Conservation (phyloP, 768 basidiomycete species). For the Bullera alba region DNA sequence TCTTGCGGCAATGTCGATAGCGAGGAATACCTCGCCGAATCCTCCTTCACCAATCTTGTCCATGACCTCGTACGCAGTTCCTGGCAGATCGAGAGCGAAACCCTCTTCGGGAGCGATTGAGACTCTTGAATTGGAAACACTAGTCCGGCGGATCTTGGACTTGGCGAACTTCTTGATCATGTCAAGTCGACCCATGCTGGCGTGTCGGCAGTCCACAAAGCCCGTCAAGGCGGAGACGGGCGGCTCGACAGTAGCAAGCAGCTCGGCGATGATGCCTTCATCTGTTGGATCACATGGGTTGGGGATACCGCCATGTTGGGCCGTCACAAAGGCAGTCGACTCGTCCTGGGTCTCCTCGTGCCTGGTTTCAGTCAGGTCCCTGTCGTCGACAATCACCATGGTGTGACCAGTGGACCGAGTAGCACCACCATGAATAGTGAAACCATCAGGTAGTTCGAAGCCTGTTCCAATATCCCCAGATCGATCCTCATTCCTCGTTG, state of each 20-base stretch:
- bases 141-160: constrained; percentile 23
- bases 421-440: constrained; percentile 34
- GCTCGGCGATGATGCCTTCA: constrained; percentile 55
- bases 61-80: constrained; percentile 60
- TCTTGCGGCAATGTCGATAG: constrained; percentile 49
- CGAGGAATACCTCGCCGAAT: constrained; percentile 91
- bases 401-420: constrained; percentile 7
- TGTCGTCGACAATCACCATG: constrained; percentile 22
- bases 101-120: constrained; percentile 30
- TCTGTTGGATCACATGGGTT: constrained; percentile 89
- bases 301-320: constrained; percentile 46
- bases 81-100: constrained; percentile 54
- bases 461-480: constrained; percentile 19
- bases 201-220: constrained; percentile 41
- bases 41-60: constrained; percentile 96
- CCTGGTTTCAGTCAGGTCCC: neutral
- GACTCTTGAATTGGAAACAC: constrained; percentile 17
- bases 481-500: constrained; percentile 15
- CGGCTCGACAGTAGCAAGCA: constrained; percentile 57
- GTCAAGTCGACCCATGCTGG: constrained; percentile 55
- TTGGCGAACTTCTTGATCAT: constrained; percentile 66
- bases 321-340: constrained; percentile 18
- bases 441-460: constrained; percentile 42
- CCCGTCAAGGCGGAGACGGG: constrained; percentile 47
- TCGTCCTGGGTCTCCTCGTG: neutral